These are phyloP conservation scores for Naganishia friedmannii DNA, from an alignment of 768 basidiomycete genomes.

Conservation along the genomic window DNA sequence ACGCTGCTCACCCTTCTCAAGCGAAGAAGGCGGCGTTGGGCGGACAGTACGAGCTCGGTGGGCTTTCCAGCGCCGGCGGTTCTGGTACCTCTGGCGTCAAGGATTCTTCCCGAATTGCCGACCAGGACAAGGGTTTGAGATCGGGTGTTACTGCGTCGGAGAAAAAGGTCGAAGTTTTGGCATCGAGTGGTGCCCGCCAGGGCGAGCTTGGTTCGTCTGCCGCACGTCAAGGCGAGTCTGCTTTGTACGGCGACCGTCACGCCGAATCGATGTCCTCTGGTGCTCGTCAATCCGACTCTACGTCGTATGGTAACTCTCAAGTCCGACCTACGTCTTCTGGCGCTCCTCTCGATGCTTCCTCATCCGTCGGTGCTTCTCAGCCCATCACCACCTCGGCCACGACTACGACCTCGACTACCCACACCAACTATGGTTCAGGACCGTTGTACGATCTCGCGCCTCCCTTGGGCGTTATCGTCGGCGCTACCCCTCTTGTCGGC, in stretches of 20 bases:
- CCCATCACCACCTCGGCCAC: background rate
- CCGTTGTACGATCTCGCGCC: background rate
- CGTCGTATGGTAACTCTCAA: too few species aligned
- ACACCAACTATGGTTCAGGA: background rate
- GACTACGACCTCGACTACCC: background rate
- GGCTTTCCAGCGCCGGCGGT: background rate
- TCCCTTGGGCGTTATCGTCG: background rate
- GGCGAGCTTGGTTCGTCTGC: too few species aligned
- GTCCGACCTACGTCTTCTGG: background rate
- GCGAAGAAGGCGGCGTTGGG: background rate
- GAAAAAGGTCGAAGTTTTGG: too few species aligned
- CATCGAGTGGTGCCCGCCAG: too few species aligned
- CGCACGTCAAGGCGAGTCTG: too few species aligned
- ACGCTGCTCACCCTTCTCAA: background rate
- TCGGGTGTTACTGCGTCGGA: too few species aligned
- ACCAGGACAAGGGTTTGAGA: too few species aligned
- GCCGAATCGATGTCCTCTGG: too few species aligned
- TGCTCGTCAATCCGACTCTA: too few species aligned
- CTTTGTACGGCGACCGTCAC: too few species aligned
- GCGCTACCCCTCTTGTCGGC: background rate
- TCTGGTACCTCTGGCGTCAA: background rate
- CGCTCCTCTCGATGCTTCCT: background rate
- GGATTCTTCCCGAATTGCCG: too few species aligned
- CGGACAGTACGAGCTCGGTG: constrained; percentile 1
- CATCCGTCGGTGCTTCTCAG: background rate